Conservation (phyloP, 768 basidiomycete genomes). For the Leccinum disarticulatum region DNA sequence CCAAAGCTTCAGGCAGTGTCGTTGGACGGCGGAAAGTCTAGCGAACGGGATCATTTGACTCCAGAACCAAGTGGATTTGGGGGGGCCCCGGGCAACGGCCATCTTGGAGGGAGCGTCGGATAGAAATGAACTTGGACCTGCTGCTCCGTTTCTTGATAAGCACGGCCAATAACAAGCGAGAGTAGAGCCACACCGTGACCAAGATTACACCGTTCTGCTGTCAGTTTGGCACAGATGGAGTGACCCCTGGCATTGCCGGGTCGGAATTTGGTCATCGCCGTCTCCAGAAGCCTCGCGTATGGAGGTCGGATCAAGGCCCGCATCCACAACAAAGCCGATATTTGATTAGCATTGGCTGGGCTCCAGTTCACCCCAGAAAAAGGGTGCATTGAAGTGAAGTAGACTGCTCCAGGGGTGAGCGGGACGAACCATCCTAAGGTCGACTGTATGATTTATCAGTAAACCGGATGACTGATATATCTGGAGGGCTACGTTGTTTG, state of each 20-base stretch:
- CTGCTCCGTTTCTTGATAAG: background rate
- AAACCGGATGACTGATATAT: background rate
- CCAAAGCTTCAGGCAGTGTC: constrained; percentile 1
- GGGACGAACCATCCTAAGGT: background rate
- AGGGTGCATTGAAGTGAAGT: background rate
- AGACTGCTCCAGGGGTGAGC: constrained; percentile 1
- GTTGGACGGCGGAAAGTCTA: background rate
- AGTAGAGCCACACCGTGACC: no score
- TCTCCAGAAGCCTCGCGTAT: background rate
- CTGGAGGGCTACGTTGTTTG: background rate
- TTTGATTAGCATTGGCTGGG: background rate
- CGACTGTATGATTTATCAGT: background rate
- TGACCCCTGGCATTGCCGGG: background rate
- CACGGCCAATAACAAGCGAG: background rate
- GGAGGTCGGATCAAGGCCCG: constrained; percentile 5
- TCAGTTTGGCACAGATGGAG: background rate
- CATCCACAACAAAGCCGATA: background rate
- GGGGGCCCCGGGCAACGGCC: background rate
- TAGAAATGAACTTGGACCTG: background rate
- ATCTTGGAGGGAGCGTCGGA: background rate
- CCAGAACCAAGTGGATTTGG: background rate
- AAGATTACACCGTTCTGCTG: background rate
- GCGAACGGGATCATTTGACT: background rate
- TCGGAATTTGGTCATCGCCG: background rate
- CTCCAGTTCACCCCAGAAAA: background rate